phyloP scores from a whole-genome alignment of 495 filamentous ascomycete genomes.

The Wilcoxina mikolae region DNA sequence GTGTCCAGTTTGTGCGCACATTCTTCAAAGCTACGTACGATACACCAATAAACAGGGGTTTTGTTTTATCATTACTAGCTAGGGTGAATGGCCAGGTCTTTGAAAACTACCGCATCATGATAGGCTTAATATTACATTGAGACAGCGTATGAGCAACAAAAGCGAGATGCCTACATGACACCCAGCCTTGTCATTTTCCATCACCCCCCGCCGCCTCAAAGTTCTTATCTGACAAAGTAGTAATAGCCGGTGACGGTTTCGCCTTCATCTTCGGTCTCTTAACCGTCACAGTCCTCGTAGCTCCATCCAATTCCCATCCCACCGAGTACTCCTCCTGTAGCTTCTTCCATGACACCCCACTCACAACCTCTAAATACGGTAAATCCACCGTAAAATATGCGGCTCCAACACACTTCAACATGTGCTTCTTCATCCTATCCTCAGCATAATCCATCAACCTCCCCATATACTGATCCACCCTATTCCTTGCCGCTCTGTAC shows the following conservation, averaged over 20 bases:
- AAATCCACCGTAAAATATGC: constrained; percentile 61
- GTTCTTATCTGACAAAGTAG: constrained; percentile 2
- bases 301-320: constrained; percentile 60
- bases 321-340: constrained; percentile 50
- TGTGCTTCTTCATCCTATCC: constrained; percentile 49
- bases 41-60: too few relatives aligned
- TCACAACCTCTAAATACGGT: constrained; percentile 47
- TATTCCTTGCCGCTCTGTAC: constrained; percentile 56
- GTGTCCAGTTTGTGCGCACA: too few relatives aligned
- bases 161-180: too few relatives aligned
- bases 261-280: constrained; percentile 41
- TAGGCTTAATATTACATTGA: too few relatives aligned
- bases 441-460: constrained; percentile 70
- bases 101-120: too few relatives aligned
- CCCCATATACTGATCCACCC: constrained; percentile 60
- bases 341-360: constrained; percentile 49
- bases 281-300: constrained; percentile 49
- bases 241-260: constrained; percentile 9
- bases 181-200: too few relatives aligned
- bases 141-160: too few relatives aligned
- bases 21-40: too few relatives aligned
- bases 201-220: constrained; percentile 19
- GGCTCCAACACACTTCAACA: constrained; percentile 70
- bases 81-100: too few relatives aligned
- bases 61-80: too few relatives aligned